Evolutionary conservation across 176 grass and related monocot genomes (phyloP), one percentile per base, ranked within the genome.

Genomic region (Luzula sylvatica): DNA sequence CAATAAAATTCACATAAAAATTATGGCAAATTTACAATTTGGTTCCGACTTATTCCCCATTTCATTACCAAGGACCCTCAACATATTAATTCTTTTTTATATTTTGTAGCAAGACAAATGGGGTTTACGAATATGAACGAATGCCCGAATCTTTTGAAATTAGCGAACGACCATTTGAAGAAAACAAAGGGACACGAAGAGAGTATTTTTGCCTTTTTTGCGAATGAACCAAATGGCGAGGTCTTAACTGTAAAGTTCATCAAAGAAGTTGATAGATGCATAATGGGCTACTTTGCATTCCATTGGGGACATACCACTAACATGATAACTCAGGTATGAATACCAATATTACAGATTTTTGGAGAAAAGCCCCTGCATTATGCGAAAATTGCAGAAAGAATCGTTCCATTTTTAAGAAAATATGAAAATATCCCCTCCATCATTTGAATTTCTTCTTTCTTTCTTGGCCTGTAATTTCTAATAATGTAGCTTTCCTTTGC

Each of bases 221-320:
- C 87, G 3, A 86, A 69, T 56, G 80, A 58, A 24, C 67, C 77
- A 65, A 72, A 90, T 58, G 67, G 78, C 7, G 85, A 87, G 44
- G 65, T 38, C 35, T 53, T 86, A 41, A 75, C 81, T 15, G 77
- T 90, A 48, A 77, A 82, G 57, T 67, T 86, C 12, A 77, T 98
- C 44, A 84, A 98, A 58, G 92, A 98, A 38, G 38, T 90, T 11
- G 92, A 98, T 48, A 90, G 67, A 47, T 90, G 92, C 65, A 90
- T 98, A 20, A 75, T 98, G 5, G 55, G 81, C n/a, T 98, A 98
- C 59, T 98, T 98, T 65, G 83, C 85, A 26, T 98, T 90, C 75
- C 92, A 98, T 40, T 98, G 92, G 92, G 71, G 47, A 25, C 80
- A 66, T 16, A 74, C 92, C 6, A 73, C 81, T 46, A 45, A 72